Conservation (phyloP, 768 basidiomycete genomes). For the Nidularia sp. region DNA sequence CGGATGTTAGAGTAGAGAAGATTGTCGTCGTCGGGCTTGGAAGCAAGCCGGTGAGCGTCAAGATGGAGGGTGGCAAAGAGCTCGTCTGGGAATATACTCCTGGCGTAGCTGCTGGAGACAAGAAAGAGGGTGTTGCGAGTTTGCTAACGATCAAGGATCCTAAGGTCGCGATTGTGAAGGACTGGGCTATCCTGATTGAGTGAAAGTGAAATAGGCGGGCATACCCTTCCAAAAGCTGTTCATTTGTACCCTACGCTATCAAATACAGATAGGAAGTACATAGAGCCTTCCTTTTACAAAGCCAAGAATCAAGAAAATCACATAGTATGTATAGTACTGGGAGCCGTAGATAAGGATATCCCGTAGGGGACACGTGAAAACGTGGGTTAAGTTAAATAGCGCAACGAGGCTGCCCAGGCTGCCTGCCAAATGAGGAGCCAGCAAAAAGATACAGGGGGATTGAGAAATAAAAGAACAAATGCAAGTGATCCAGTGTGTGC, state of each 20-base stretch:
- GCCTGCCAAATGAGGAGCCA: no score
- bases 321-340: not conserved
- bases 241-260: not conserved
- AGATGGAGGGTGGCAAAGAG: conserved; percentile 39
- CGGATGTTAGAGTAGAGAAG: conserved; percentile 75
- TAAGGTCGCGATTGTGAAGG: conserved; percentile 45
- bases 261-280: not conserved
- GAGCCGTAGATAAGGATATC: not conserved
- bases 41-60: conserved; percentile 58
- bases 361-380: not conserved
- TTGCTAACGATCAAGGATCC: conserved; percentile 78
- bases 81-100: conserved; percentile 67
- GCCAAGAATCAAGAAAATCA: not conserved
- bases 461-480: no score
- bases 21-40: conserved; percentile 74
- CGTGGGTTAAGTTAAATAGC: not conserved
- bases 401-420: no score
- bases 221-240: not conserved
- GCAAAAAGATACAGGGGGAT: no score
- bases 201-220: conserved; percentile 5
- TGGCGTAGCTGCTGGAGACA: conserved; percentile 53
- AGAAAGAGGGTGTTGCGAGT: conserved; percentile 63
- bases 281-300: not conserved
- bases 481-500: no score
- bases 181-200: conserved; percentile 58